Conservation (phyloP, 495 filamentous ascomycete species). For the Lophium mytilinum region DNA sequence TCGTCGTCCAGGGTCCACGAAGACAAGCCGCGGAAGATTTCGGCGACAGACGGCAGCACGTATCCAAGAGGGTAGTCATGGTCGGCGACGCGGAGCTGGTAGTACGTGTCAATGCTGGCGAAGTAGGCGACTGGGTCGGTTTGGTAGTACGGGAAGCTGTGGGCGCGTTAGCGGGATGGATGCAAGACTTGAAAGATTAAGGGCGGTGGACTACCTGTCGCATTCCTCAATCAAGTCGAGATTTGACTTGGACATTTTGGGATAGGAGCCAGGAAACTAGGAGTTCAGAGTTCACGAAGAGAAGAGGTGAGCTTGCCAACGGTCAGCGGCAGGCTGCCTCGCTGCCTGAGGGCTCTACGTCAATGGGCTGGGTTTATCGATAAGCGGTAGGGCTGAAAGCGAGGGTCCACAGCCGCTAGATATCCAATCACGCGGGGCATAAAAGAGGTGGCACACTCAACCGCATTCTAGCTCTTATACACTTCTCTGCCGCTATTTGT, state of each 20-base stretch:
- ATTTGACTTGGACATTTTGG: slow-evolving; percentile 22
- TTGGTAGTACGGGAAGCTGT: slow-evolving; percentile 35
- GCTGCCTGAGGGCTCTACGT: no score
- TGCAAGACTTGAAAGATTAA: neutral
- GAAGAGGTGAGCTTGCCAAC: no score
- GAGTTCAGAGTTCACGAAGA: no score
- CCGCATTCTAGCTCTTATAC: no score
- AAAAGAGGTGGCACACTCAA: no score
- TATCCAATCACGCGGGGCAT: no score
- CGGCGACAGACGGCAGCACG: slow-evolving; percentile 40
- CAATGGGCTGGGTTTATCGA: no score
- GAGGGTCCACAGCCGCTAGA: no score
- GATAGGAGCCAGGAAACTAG: no score
- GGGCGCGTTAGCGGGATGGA: neutral
- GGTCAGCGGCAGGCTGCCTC: no score
- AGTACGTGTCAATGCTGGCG: slow-evolving; percentile 32
- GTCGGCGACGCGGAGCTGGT: slow-evolving; percentile 29
- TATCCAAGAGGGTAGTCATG: slow-evolving; percentile 39
- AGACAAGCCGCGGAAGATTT: slow-evolving; percentile 29
- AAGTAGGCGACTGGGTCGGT: slow-evolving; percentile 28
- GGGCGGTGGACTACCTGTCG: slow-evolving; percentile 22
- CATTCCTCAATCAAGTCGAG: slow-evolving; percentile 36
- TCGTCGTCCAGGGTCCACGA: slow-evolving; percentile 32
- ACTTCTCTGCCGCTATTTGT: no score
- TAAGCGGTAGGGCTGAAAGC: no score